Evolutionary conservation across 495 filamentous ascomycete species (phyloP).

Genomic region (Glutinoglossum americanum): DNA sequence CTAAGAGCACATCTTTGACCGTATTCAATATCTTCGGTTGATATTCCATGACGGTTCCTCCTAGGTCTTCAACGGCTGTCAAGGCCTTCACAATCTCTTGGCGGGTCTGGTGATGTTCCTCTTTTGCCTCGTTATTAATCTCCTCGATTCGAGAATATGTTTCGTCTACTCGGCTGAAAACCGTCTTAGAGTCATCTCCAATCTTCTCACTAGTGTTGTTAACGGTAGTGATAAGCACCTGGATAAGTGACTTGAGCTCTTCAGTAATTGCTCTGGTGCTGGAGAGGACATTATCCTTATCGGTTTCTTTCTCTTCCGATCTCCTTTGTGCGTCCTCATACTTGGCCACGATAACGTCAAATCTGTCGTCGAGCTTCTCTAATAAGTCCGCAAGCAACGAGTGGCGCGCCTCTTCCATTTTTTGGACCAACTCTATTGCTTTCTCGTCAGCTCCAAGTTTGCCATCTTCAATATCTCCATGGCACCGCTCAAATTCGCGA

Average conservation of each 20-base stretch:
- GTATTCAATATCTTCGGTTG: slow-evolving; percentile 68
- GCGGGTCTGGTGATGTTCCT: slow-evolving; percentile 54
- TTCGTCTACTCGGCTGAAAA: slow-evolving; percentile 57
- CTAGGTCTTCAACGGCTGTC: slow-evolving; percentile 49
- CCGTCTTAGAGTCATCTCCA: slow-evolving; percentile 61
- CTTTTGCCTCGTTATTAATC: slow-evolving; percentile 44
- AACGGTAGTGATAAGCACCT: slow-evolving; percentile 61
- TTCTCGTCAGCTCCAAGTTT: slow-evolving; percentile 62
- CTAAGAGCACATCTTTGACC: slow-evolving; percentile 58
- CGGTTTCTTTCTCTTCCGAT: slow-evolving; percentile 38
- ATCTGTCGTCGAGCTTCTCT: slow-evolving; percentile 56
- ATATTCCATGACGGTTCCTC: slow-evolving; percentile 53
- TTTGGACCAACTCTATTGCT: slow-evolving; percentile 44
- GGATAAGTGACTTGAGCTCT: slow-evolving; percentile 63
- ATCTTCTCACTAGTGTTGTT: slow-evolving; percentile 71
- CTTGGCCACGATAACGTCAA: slow-evolving; percentile 53
- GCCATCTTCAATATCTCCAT: slow-evolving; percentile 40
- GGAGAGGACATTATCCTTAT: slow-evolving; percentile 45
- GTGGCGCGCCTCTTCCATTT: slow-evolving; percentile 37
- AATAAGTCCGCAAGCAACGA: slow-evolving; percentile 33
- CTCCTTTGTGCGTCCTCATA: slow-evolving; percentile 60
- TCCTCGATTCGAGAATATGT: slow-evolving; percentile 59
- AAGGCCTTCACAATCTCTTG: slow-evolving; percentile 52
- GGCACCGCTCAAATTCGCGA: slow-evolving; percentile 58
- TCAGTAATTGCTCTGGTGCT: slow-evolving; percentile 60